Evolutionary conservation across 1,284 basidiomycete species (phyloP).

Genomic region (Melampsora medusae): DNA sequence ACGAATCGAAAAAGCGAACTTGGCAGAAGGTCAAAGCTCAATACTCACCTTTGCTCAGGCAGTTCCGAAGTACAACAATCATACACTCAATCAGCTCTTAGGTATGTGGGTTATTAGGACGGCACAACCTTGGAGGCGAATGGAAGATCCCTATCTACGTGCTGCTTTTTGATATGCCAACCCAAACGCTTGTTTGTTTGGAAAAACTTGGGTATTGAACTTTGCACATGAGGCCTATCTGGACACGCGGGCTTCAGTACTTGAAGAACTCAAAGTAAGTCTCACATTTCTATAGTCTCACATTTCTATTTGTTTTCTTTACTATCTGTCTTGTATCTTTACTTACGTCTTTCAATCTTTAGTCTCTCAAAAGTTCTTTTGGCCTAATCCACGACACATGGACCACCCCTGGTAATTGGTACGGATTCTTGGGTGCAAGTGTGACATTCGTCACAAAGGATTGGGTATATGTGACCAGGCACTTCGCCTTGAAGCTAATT

Average conservation of each 20-base stretch:
- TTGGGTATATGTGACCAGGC: background rate
- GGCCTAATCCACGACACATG: constrained; percentile 11
- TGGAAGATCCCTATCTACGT: constrained; percentile 4
- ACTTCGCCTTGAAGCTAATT: background rate
- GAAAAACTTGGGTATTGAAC: background rate
- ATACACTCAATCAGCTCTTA: constrained; percentile 1
- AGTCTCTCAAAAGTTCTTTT: background rate
- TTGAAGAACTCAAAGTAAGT: no score
- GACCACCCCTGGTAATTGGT: background rate
- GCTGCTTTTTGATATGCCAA: constrained; percentile 9
- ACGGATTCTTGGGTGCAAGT: constrained; percentile 10
- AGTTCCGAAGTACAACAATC: background rate
- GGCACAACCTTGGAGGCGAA: constrained; percentile 9
- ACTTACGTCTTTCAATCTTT: background rate
- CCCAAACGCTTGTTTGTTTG: background rate
- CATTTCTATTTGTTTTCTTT: no score
- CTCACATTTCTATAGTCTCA: no score
- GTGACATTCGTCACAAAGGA: constrained; percentile 5
- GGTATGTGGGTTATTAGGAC: constrained; percentile 1
- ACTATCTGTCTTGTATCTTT: no score
- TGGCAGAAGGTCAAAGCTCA: no score
- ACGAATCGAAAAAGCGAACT: no score
- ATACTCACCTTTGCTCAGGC: no score
- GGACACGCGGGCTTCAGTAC: no score
- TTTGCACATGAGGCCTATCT: no score